Conservation (phyloP, 352 stramenopile genomes). For the Elongisporangium senticosum region DNA sequence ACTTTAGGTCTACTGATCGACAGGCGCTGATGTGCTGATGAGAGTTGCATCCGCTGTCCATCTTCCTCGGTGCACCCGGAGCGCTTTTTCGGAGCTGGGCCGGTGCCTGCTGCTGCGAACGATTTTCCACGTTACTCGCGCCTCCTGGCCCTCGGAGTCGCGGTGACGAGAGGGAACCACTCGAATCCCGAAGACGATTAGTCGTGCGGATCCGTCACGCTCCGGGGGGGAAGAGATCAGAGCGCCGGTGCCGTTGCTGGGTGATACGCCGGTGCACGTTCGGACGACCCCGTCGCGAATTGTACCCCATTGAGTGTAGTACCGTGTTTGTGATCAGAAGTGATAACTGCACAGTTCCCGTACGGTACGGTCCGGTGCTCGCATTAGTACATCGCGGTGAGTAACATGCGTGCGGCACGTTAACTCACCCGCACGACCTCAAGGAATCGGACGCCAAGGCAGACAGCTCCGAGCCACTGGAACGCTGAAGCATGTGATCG, state of each 20-base stretch:
- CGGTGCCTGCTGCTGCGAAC: not conserved
- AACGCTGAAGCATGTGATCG: not conserved
- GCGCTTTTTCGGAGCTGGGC: not conserved
- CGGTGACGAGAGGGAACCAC: not conserved
- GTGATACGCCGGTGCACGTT: not conserved
- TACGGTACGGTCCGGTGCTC: not conserved
- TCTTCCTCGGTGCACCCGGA: not conserved
- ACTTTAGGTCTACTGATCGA: not conserved
- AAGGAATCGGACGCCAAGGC: not conserved
- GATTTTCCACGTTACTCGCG: not conserved
- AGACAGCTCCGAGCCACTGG: not conserved
- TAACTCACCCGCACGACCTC: not conserved
- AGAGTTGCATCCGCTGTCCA: not conserved
- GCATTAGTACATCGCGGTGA: not conserved
- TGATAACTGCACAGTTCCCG: not conserved
- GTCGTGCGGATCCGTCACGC: not conserved
- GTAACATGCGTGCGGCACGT: not conserved
- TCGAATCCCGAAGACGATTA: not conserved
- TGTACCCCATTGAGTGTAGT: not conserved
- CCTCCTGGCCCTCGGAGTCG: not conserved
- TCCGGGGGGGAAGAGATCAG: not conserved
- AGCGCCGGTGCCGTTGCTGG: not conserved
- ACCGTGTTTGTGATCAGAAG: not conserved
- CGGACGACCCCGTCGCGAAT: not conserved
- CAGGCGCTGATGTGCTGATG: not conserved